Evolutionary conservation across 371 early-diverging fungal genomes (phyloP), one percentile per base, ranked within the genome.

Genomic region (Parasitella parasitica): DNA sequence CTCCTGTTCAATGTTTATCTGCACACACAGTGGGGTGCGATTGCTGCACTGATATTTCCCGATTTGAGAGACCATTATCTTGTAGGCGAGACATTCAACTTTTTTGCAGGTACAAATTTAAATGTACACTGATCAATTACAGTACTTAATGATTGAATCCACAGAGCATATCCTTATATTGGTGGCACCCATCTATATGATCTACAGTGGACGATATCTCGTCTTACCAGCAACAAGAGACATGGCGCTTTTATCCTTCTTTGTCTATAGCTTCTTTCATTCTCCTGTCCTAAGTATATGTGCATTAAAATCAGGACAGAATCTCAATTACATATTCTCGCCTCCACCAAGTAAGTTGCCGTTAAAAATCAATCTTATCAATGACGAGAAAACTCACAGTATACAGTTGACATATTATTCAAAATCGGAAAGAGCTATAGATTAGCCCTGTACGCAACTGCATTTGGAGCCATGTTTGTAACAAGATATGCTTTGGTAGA

Each of bases 21-120:
- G 26, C 82, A 85, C 59, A 85, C 82, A 28, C 78, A 83, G 62
- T 88, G 86, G 86, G 86, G 86, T 20, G 85, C 78, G 41, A 72
- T 83, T 53, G 76, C 82, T 52, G 86, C 88, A 2, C 55, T 86
- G 57, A 27, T 78, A 9, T 77, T 80, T 43, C 88, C 88, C 15
- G 88, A 88, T 67, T 58, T 84, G 20, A 70, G 86, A 55, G 85
- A 80, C 52, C 82, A 84, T 41, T 56, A 80, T 48, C 58, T 79
- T 7, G 59, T 77, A 54, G 75, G 83, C 22, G 88, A 87, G 64
- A 72, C 81, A 0, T 79, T 82, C 46, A 86, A 86, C 67, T 87
- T 86, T 62, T 86, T 72, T 68, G 77, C 86, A 27, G 87, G 87
- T 84, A 75, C 68, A 27, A 9, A n/a, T n/a, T n/a, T n/a, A n/a